Percentiles rank a stretch among this genome's conserved stretches.
Conservation (phyloP, 2,329 filamentous ascomycete species). For the Cercospora citrullina region DNA sequence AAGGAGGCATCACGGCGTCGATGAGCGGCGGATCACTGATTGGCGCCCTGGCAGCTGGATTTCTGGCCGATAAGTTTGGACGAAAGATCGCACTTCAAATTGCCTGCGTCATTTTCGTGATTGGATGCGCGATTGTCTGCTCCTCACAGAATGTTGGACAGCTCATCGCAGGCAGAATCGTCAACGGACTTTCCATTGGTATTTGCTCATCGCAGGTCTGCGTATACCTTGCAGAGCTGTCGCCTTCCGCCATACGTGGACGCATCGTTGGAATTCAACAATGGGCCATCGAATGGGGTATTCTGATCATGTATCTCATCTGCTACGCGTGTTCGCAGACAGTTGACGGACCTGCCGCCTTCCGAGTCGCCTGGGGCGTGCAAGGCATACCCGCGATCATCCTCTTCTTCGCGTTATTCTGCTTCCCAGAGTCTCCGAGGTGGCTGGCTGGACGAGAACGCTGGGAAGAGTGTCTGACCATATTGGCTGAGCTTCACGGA, state of each 20-base stretch:
- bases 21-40: constrained; percentile 70
- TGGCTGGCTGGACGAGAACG: constrained; percentile 52
- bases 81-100: constrained; percentile 55
- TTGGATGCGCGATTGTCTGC: constrained; percentile 63
- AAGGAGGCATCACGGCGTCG: constrained; percentile 68
- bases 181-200: constrained; percentile 70
- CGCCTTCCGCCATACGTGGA: constrained; percentile 57
- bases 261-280: constrained; percentile 71
- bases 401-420: constrained; percentile 48
- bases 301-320: constrained; percentile 68
- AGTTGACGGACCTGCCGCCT: constrained; percentile 42
- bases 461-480: constrained; percentile 46
- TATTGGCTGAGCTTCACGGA: constrained; percentile 49
- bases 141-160: constrained; percentile 65
- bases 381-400: constrained; percentile 49
- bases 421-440: constrained; percentile 49
- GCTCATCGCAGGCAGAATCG: constrained; percentile 66
- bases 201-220: constrained; percentile 69
- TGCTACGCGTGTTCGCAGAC: constrained; percentile 59
- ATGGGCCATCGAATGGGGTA: constrained; percentile 66
- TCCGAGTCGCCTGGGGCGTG: constrained; percentile 54
- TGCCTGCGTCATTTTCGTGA: constrained; percentile 44
- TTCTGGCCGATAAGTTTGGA: constrained; percentile 57
- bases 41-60: constrained; percentile 61
- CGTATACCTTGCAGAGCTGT: constrained; percentile 63